A percentile compares a stretch with the other conserved stretches of the same genome.
Conservation (phyloP, 2,329 filamentous ascomycete species). For the Chaetomium olivaceum region DNA sequence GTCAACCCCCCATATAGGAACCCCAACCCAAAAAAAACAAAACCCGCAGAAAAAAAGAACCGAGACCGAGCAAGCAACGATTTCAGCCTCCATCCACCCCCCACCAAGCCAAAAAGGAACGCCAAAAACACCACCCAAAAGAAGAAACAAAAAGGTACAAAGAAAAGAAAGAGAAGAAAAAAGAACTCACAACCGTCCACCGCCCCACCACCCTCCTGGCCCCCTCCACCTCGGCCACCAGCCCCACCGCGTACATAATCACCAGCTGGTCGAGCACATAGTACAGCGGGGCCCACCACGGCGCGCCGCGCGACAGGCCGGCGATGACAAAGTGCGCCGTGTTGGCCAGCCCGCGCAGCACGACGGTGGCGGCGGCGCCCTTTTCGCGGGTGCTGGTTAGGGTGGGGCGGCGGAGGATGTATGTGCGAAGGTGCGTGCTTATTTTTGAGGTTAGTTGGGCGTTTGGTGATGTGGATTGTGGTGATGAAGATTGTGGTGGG, state of each 20-base stretch:
- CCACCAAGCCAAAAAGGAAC: too few species aligned
- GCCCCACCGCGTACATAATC: not conserved
- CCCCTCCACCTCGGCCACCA: conserved; percentile 1
- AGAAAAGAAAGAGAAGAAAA: not conserved
- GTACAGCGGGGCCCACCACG: not conserved
- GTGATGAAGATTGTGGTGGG: too few species aligned
- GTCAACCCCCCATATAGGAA: not conserved
- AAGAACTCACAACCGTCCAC: not conserved
- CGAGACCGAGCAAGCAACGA: too few species aligned
- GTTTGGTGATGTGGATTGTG: not conserved
- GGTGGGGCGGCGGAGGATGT: conserved; percentile 10
- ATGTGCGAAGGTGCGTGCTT: not conserved
- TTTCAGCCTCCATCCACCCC: too few species aligned
- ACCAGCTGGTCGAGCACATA: conserved; percentile 14
- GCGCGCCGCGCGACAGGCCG: not conserved
- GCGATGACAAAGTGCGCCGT: not conserved
- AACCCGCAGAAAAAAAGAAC: too few species aligned
- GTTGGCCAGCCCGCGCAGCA: conserved; percentile 9
- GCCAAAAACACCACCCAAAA: not conserved
- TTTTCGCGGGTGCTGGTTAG: not conserved
- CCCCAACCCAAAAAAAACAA: not conserved
- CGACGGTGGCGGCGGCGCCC: not conserved
- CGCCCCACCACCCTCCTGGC: not conserved
- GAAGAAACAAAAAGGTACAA: not conserved
- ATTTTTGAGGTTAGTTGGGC: too few species aligned